Conservation (phyloP, 1,284 basidiomycete species). For the Fomitopsis palustris region DNA sequence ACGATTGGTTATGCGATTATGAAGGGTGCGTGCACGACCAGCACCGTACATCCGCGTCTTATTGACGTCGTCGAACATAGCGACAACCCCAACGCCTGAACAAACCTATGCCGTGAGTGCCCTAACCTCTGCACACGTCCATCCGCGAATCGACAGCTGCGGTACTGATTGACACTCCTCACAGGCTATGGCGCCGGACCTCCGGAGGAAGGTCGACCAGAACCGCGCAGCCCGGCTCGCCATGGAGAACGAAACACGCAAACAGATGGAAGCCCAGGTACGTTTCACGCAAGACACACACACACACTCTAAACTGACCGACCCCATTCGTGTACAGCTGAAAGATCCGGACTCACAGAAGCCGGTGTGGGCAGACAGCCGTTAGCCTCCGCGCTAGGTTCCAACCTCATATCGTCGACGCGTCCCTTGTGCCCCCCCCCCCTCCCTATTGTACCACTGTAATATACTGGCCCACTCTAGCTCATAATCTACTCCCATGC, state of each 20-base stretch:
- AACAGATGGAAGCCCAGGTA: conserved; percentile 55
- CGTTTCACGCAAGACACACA: conserved; percentile 20
- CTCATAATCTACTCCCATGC: not conserved
- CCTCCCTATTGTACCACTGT: not conserved
- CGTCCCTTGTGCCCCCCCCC: not conserved
- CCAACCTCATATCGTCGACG: not conserved
- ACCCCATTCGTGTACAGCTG: conserved; percentile 14
- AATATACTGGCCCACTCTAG: not conserved
- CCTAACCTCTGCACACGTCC: not conserved
- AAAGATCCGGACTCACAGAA: conserved; percentile 45
- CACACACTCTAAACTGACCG: too few relatives aligned
- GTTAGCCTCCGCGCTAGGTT: not conserved
- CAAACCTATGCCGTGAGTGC: conserved; percentile 49
- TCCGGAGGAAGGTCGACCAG: conserved; percentile 63
- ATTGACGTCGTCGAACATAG: conserved; percentile 28
- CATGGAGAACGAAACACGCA: conserved; percentile 50
- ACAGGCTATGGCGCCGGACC: conserved; percentile 66
- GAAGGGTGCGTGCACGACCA: conserved; percentile 47
- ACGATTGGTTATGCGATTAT: conserved; percentile 60
- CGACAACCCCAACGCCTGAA: conserved; percentile 57
- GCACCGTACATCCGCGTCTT: not conserved
- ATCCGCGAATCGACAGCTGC: too few relatives aligned
- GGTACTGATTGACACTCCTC: not conserved
- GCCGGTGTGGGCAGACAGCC: conserved; percentile 46
- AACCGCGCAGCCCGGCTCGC: conserved; percentile 52